A percentile compares a stretch with the other conserved stretches of the same genome.
These are phyloP conservation scores for Gelatoporia subvermispora DNA, from an alignment of 768 basidiomycete species.

Conservation along the genomic window DNA sequence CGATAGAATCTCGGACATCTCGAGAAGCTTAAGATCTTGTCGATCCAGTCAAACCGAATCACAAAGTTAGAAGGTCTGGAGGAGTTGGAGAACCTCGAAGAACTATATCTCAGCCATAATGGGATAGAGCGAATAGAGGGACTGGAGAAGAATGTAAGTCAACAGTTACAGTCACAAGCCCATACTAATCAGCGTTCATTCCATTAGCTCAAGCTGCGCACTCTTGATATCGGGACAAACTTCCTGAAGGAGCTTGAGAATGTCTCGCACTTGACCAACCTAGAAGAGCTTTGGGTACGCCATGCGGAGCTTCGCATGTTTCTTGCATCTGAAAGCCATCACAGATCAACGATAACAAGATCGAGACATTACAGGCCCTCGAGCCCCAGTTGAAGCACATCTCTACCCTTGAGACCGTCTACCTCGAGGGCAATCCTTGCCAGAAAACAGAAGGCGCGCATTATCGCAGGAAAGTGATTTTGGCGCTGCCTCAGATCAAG, in stretches of 20 bases:
- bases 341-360: constrained; percentile 88
- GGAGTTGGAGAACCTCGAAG: constrained; percentile 66
- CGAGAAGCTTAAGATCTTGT: constrained; percentile 75
- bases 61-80: constrained; percentile 83
- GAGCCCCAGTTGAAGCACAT: constrained; percentile 62
- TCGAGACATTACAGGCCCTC: constrained; percentile 63
- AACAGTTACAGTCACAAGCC: background rate
- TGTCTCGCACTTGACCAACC: constrained; percentile 61
- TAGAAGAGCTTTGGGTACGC: constrained; percentile 94
- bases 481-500: constrained; percentile 81
- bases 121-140: constrained; percentile 83
- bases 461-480: constrained; percentile 86
- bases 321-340: background rate
- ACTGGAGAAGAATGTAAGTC: constrained; percentile 69
- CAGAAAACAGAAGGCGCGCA: constrained; percentile 70
- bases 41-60: constrained; percentile 91
- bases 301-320: background rate
- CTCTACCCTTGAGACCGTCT: constrained; percentile 73
- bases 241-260: constrained; percentile 77
- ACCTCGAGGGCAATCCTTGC: constrained; percentile 93
- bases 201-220: constrained; percentile 59
- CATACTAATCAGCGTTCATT: background rate
- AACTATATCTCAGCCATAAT: constrained; percentile 93
- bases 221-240: constrained; percentile 86
- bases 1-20: constrained; percentile 65